Base-by-base conservation (phyloP, 2,329 filamentous ascomycete species). In the Aureobasidium melanogenum region DNA sequence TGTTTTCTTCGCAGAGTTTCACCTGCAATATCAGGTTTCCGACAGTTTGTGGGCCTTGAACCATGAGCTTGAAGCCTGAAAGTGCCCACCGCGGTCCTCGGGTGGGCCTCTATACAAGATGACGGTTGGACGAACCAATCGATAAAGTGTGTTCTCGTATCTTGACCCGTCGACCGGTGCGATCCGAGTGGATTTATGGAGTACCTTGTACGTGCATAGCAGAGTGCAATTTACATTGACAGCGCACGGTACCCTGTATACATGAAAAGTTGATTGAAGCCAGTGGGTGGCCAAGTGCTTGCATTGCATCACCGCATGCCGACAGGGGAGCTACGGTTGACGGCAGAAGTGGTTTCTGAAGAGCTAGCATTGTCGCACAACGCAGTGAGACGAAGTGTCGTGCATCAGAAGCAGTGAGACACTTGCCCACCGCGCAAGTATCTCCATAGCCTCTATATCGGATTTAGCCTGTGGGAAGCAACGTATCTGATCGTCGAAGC, bases 251-350 rank as follows among this genome's bases (percentile, higher is more conserved):
- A 46, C 46, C n/a, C 5, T 46, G 12, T 7, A 15, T 24, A 56
- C 28, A 56, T 56, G 39, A 24, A 32, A 55, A 32, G 5, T 56
- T 56, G 39, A 56, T 56, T 56, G 39, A 56, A 26, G 43, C 43
- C 3, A 14, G 17, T 24, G 32, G 28, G 24, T 32, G 38, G 51
- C 28, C 24, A 38, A 15, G 28, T 46, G 30, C 39, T 32, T 56
- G 39, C 41, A 56, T 56, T 46, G 52, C 52, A 56, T 56, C 41
- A 46, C 52, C 41, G 52, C 19, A 46, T 56, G 14, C 39, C 52
- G 36, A 44, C 38, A 44, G 10, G 15, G 15, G 32, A 15, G n/a
- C 32, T 15, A 36, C 52, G 52, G 52, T 32, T 41, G 38, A 34
- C 52, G 26, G 52, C 52, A 55, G 36, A 26, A 30, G 38, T 55